Conservation (phyloP, 1,139 yeast genomes). For the Pichiaceae sp. region DNA sequence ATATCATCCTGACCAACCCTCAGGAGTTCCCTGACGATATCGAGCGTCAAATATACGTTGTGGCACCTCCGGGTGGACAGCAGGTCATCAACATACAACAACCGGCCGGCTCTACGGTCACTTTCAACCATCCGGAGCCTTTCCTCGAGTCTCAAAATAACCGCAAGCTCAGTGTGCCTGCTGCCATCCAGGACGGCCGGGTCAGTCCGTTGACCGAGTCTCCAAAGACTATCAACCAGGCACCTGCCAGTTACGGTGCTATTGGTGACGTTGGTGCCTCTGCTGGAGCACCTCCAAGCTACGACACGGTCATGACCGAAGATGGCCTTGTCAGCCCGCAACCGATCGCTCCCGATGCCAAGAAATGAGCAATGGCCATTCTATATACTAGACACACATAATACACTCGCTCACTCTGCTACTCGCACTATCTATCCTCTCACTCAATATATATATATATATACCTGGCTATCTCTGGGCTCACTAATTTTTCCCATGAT, state of each 20-base stretch:
- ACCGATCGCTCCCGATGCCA: neutral
- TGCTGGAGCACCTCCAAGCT: conserved; percentile 24
- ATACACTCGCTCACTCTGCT: too few relatives aligned
- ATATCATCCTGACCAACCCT: conserved; percentile 37
- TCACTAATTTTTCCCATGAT: too few relatives aligned
- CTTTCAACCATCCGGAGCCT: conserved; percentile 24
- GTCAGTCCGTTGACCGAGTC: conserved; percentile 17
- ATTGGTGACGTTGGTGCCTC: conserved; percentile 1
- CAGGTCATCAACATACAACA: conserved; percentile 14
- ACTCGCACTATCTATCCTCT: too few relatives aligned
- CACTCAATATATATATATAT: too few relatives aligned
- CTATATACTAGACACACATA: neutral
- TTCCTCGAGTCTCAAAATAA: conserved; percentile 13
- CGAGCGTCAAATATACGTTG: conserved; percentile 22
- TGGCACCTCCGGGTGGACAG: conserved; percentile 17
- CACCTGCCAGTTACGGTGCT: conserved; percentile 8
- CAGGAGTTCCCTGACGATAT: conserved; percentile 19
- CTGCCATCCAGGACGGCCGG: conserved; percentile 6
- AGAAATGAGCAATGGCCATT: neutral
- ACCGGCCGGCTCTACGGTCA: conserved; percentile 17
- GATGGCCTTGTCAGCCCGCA: conserved; percentile 5
- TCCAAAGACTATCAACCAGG: conserved; percentile 4
- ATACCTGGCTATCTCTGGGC: too few relatives aligned
- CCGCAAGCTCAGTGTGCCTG: neutral
- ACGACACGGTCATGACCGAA: conserved; percentile 25